Conservation (phyloP, 1,284 basidiomycete species). For the Puccinia polysora region DNA sequence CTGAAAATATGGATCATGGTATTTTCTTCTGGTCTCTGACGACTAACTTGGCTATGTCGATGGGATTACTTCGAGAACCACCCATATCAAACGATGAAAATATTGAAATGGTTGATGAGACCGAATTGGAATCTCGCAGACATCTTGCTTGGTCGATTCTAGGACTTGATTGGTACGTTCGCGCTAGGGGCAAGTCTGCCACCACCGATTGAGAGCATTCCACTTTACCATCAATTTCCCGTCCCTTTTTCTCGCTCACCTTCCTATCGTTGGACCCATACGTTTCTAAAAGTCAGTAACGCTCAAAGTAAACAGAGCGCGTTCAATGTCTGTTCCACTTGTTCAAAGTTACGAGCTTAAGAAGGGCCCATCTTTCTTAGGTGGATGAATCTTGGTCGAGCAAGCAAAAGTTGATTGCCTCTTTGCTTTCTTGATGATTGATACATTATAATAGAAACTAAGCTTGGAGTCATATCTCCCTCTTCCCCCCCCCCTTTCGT, state of each 20-base stretch:
- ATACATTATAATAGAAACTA: too few relatives aligned
- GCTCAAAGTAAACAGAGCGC: too few relatives aligned
- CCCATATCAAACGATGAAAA: slow-evolving; percentile 21
- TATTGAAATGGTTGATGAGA: not conserved
- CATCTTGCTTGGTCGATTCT: slow-evolving; percentile 23
- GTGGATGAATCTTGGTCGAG: too few relatives aligned
- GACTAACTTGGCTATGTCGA: not conserved
- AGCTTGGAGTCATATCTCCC: too few relatives aligned
- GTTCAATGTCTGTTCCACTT: too few relatives aligned
- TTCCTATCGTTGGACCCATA: too few relatives aligned
- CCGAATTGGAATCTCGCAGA: slow-evolving; percentile 32
- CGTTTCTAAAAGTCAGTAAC: too few relatives aligned
- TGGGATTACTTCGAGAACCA: slow-evolving; percentile 32
- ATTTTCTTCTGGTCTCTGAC: slow-evolving; percentile 37
- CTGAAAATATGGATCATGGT: slow-evolving; percentile 39
- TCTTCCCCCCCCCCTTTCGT: too few relatives aligned
- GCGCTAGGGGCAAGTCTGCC: not conserved
- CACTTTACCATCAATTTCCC: not conserved
- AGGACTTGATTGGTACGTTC: slow-evolving; percentile 32
- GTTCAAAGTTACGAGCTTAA: too few relatives aligned
- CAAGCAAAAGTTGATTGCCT: too few relatives aligned
- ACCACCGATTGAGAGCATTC: not conserved
- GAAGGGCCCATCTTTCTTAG: too few relatives aligned
- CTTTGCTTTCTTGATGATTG: too few relatives aligned
- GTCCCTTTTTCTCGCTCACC: not conserved